Conservation (phyloP, 257 asterid genomes). For the Schizonepeta tenuifolia region DNA sequence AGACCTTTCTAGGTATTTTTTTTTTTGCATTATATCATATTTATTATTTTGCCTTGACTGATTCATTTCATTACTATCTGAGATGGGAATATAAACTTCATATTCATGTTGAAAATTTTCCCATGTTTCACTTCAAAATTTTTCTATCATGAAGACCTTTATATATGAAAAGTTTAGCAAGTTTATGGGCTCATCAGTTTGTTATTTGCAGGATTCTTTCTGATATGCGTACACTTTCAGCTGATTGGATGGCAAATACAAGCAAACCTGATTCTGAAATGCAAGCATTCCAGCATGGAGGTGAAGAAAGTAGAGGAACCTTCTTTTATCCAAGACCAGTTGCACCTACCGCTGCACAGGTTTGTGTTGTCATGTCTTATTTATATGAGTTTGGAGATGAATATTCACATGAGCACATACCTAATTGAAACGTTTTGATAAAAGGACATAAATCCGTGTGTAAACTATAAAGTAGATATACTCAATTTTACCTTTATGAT, state of each 20-base stretch:
- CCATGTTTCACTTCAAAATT: constrained; percentile 3
- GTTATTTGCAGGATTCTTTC: constrained; percentile 85
- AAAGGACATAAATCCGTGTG: constrained; percentile 1
- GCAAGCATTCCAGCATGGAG: constrained; percentile 74
- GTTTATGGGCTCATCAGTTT: constrained; percentile 32
- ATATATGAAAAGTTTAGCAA: neutral
- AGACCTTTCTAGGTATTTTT: constrained; percentile 83
- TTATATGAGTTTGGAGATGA: constrained; percentile 25
- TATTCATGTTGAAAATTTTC: neutral
- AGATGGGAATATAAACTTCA: constrained; percentile 13
- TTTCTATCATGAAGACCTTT: constrained; percentile 12
- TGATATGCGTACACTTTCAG: constrained; percentile 98
- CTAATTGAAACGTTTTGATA: constrained; percentile 14
- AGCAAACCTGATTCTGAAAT: constrained; percentile 80
- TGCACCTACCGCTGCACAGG: constrained; percentile 99
- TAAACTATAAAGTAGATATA: neutral
- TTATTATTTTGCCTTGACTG: neutral
- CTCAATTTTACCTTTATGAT: neutral
- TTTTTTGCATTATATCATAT: constrained; percentile 3
- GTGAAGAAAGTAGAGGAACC: constrained; percentile 84
- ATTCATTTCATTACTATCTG: neutral
- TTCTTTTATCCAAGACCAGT: constrained; percentile 93
- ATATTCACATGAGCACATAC: constrained; percentile 4
- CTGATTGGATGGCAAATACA: constrained; percentile 99
- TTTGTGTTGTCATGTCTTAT: constrained; percentile 41